Evolutionary conservation across 805 yeast species (phyloP).

Genomic region (Myxozyma kluyveri): DNA sequence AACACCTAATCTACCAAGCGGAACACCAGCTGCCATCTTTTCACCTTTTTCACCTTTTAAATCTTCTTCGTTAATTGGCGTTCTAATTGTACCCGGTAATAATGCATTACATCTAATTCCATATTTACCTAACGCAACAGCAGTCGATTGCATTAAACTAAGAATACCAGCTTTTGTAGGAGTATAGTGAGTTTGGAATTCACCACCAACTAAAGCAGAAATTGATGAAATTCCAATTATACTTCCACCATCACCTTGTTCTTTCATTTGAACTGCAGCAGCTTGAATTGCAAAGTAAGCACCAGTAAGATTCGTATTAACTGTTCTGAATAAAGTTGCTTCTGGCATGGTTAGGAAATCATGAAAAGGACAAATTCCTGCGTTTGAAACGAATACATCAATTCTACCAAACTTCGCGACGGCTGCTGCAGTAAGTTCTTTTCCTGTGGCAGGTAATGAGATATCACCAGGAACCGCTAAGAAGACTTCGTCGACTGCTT

Average conservation of each 20-base stretch:
- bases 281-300: constrained; percentile 48
- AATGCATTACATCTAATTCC: constrained; percentile 48
- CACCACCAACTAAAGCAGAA: constrained; percentile 49
- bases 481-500: no score
- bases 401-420: constrained; percentile 44
- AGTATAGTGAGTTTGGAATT: constrained; percentile 47
- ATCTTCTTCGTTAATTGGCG: constrained; percentile 47
- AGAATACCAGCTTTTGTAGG: constrained; percentile 49
- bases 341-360: constrained; percentile 45
- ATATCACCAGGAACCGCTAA: constrained; percentile 48
- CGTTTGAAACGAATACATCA: constrained; percentile 46
- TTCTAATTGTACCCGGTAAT: constrained; percentile 47
- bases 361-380: constrained; percentile 47
- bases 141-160: constrained; percentile 46
- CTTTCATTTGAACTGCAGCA: constrained; percentile 47
- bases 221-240: constrained; percentile 47
- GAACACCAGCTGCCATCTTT: constrained; percentile 44
- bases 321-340: constrained; percentile 40
- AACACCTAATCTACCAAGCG: constrained; percentile 30
- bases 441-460: constrained; percentile 42
- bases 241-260: constrained; percentile 49
- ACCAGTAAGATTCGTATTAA: constrained; percentile 46
- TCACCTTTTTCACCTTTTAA: constrained; percentile 41
- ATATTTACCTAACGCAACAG: constrained; percentile 45
- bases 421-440: constrained; percentile 32